Evolutionary conservation across 2,329 filamentous ascomycete species (phyloP).

Genomic region (Cordyceps fumosorosea): DNA sequence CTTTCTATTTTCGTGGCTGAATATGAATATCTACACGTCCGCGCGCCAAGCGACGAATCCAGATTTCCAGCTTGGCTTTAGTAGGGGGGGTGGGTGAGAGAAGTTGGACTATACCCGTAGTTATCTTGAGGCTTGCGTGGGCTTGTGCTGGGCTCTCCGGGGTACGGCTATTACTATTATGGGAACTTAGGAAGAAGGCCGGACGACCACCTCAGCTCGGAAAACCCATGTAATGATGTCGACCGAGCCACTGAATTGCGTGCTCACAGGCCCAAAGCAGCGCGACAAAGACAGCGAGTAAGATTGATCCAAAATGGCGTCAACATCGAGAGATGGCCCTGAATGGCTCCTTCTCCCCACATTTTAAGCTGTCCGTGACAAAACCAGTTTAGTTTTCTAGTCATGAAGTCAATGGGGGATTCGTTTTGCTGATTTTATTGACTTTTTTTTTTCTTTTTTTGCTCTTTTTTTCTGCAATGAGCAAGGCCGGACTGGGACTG

Average conservation of each 20-base stretch:
- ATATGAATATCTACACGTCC: background rate
- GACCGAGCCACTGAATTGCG: constrained; percentile 14
- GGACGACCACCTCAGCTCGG: background rate
- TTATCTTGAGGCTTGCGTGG: too few species aligned
- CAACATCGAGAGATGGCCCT: constrained; percentile 11
- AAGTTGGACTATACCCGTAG: too few species aligned
- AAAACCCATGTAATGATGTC: constrained; percentile 10
- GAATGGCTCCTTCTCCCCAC: constrained; percentile 1
- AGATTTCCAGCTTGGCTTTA: background rate
- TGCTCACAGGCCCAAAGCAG: constrained; percentile 5
- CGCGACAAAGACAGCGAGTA: constrained; percentile 6
- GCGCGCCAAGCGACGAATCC: constrained; percentile 10
- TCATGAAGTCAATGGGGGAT: too few species aligned
- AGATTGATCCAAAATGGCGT: constrained; percentile 14
- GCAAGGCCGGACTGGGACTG: background rate
- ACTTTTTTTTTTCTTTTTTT: background rate
- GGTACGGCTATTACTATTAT: too few species aligned
- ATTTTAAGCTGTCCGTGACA: constrained; percentile 4
- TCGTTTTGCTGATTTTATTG: too few species aligned
- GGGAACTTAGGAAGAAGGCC: too few species aligned
- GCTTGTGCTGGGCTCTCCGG: background rate
- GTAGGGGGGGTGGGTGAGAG: too few species aligned
- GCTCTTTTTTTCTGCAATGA: background rate
- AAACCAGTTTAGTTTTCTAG: background rate
- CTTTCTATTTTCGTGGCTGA: constrained; percentile 2